Conservation (phyloP, 345 rosid genomes). For the Balakata baccata region DNA sequence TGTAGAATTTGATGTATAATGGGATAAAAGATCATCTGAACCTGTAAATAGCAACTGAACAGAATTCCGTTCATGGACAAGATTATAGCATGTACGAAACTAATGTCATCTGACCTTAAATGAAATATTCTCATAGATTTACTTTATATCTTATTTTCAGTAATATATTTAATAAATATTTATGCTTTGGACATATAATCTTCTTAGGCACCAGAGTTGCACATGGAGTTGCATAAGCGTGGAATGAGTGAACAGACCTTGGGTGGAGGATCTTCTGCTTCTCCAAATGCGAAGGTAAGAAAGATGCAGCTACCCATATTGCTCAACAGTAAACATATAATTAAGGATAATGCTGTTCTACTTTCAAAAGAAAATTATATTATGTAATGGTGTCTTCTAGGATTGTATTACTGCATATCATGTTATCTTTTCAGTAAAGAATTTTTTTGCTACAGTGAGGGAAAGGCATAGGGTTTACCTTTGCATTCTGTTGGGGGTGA, state of each 20-base stretch:
- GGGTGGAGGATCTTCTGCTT: constrained; percentile 19
- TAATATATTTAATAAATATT: constrained; percentile 1
- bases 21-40: background rate
- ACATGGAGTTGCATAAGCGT: constrained; percentile 21
- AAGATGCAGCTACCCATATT: background rate
- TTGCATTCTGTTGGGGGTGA: background rate
- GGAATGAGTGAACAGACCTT: constrained; percentile 17
- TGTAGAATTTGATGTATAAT: background rate
- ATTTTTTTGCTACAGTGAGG: background rate
- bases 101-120: background rate
- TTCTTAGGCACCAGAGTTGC: constrained; percentile 30
- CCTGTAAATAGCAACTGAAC: background rate
- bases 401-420: background rate
- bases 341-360: background rate
- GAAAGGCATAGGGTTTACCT: background rate
- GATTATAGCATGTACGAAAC: background rate
- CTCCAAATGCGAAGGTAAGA: constrained; percentile 26
- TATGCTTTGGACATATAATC: background rate
- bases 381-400: background rate
- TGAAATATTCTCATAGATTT: background rate
- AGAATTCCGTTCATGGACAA: background rate
- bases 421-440: background rate
- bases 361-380: background rate
- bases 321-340: background rate
- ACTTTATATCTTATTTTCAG: background rate